These are phyloP conservation scores for Gloeopeniophorella convolvens DNA, from an alignment of 768 basidiomycete genomes.

Conservation along the genomic window DNA sequence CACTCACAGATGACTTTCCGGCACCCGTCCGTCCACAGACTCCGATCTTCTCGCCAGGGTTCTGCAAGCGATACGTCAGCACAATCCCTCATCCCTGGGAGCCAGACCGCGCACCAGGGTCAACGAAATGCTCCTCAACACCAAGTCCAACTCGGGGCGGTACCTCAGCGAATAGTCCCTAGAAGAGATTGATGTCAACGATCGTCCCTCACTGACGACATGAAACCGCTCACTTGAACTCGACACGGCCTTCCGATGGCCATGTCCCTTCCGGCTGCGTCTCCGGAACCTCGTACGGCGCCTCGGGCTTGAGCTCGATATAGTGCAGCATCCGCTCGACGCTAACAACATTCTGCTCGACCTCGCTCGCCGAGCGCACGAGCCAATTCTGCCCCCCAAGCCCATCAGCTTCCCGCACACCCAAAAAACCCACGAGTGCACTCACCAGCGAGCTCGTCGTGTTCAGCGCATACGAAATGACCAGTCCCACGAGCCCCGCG, in stretches of 20 bases:
- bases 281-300: constrained; percentile 61
- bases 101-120: constrained; percentile 43
- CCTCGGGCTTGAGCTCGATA: constrained; percentile 65
- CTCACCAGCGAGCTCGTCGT: constrained; percentile 76
- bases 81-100: not conserved
- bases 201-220: not conserved
- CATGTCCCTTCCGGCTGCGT: constrained; percentile 49
- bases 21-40: constrained; percentile 80
- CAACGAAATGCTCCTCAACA: constrained; percentile 70
- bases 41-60: constrained; percentile 82
- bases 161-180: constrained; percentile 75
- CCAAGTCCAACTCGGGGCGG: constrained; percentile 70
- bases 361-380: constrained; percentile 76
- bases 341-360: constrained; percentile 87
- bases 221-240: constrained; percentile 52
- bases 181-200: constrained; percentile 4
- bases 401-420: too few species aligned
- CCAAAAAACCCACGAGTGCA: constrained; percentile 10
- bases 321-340: constrained; percentile 87
- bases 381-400: constrained; percentile 83
- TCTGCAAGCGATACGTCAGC: constrained; percentile 31
- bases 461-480: constrained; percentile 78
- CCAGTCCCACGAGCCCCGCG: constrained; percentile 81
- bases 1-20: constrained; percentile 65
- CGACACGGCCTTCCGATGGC: constrained; percentile 69